Base-by-base conservation (phyloP, 768 basidiomycete genomes). In the Amanita rimosa region DNA sequence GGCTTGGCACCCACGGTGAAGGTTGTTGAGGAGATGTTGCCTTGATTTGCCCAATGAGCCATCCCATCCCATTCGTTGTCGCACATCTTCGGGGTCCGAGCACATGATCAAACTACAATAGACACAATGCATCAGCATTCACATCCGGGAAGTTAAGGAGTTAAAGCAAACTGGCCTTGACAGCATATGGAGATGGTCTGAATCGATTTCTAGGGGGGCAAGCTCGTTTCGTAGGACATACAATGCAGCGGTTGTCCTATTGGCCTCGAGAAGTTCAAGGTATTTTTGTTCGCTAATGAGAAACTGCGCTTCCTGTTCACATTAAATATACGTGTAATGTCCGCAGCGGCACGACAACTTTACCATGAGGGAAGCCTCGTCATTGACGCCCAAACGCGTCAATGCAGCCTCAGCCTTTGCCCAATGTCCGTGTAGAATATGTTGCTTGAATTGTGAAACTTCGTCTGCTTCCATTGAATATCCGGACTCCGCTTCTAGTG, bases 271-370 rank as follows among this genome's bases (percentile, higher is more conserved):
- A 16, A 89, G 71, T 61, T 99, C 96, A 36, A 98, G 73, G 64
- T 96, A 99, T 67, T 96, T 94, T 75, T 99, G 96, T 65, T 87
- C 84, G 52, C 82, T 83, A 54, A 99, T 88, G 52, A 94, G 70
- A 64, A 94, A 96, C 52, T 72, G 80, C 17, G 86, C 84, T 57
- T 86, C 81, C 85, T 95, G 58, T 43, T 52, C 47, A 52, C 52
- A 52, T 52, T 41, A 50, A 34, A 52, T 46, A 38, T 33, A 54
- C 21, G 44, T n/a, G 36, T 35, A 43, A 41, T 42, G 27, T 21
- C 8, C 8, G 14, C 10, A 35, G 40, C 11, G 13, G 33, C 16
- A 26, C 26, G 7, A 31, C 21, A 52, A 40, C 47, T 35, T 59
- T 64, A 90, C 88, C 79, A 74, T 78, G 53, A 86, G 68, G 44